Base-by-base conservation (phyloP, 2,329 filamentous ascomycete species). In the Epichloe sylvatica region DNA sequence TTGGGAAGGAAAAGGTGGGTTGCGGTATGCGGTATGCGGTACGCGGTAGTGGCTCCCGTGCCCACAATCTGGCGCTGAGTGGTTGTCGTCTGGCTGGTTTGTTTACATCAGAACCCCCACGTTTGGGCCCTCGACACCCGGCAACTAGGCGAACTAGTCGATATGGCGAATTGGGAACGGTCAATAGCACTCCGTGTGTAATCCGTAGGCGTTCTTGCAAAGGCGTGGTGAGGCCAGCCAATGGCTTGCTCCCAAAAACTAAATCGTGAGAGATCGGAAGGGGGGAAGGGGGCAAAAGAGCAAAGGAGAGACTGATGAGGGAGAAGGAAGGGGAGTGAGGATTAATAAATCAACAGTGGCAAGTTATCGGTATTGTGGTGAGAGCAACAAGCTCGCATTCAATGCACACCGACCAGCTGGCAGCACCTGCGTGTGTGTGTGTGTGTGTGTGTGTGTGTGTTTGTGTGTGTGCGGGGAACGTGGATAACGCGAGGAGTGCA, bases 1-100 rank as follows among this genome's bases (percentile, higher is more conserved):
- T 17, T 25, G 40, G 47, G 35, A 43, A 49, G 47, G 39, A 48
- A 25, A 30, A 45, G 40, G 47, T 45, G 41, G 47, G 42, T 21
- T 25, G 40, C 34, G 40, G 47, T 25, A 30, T 45, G 47, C 47
- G n/a, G 35, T 21, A 33, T 25, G 9, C 39, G 47, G 17, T 17
- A 17, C 1, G 17, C 47, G n/a, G 35, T 21, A 33, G 47, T 21
- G 41, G 47, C 41, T 45, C 23, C 47, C 17, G 41, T 45, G 40
- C 40, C 41, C 47, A 23, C 40, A 49, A 12, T 45, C 34, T 19
- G 19, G 34, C 36, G 46, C 39, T 37, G 33, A 17, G n/a, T 11
- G 9, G 34, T 37, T 33, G 17, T 25, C 17, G 30, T 42, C 15
- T 47, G 25, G 5, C 15, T 47, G 25, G 5, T 41, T 41, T 47